Evolutionary conservation across 768 basidiomycete species (phyloP).

Genomic region (Serendipita sp.): DNA sequence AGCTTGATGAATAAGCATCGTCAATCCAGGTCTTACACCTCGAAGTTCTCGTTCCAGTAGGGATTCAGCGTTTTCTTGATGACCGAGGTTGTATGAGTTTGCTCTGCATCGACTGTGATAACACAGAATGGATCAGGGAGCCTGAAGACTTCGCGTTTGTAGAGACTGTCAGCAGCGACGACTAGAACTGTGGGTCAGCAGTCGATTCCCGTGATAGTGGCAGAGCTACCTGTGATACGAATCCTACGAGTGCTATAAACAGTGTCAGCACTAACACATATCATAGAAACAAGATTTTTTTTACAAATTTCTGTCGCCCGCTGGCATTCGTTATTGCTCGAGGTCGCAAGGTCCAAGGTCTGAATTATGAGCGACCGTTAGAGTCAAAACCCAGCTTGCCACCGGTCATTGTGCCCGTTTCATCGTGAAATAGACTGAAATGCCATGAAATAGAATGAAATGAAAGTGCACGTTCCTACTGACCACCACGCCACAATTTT

Average conservation of each 20-base stretch:
- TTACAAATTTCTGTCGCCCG: slow-evolving; percentile 6
- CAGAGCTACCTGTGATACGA: neutral
- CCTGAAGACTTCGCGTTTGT: slow-evolving; percentile 62
- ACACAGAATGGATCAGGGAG: slow-evolving; percentile 84
- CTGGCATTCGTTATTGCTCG: neutral
- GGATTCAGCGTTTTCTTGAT: slow-evolving; percentile 54
- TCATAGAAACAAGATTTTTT: neutral
- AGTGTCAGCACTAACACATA: neutral
- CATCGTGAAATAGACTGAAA: no score
- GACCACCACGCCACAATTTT: no score
- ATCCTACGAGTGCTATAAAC: slow-evolving; percentile 2
- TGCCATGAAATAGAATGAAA: no score
- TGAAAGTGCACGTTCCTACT: no score
- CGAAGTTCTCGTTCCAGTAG: slow-evolving; percentile 75
- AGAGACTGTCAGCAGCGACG: slow-evolving; percentile 57
- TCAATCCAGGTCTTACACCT: slow-evolving; percentile 38
- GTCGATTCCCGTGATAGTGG: neutral
- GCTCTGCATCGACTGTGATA: slow-evolving; percentile 71
- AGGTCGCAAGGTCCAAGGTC: neutral
- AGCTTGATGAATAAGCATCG: neutral
- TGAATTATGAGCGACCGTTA: no score
- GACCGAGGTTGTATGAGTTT: slow-evolving; percentile 62
- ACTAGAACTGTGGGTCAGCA: slow-evolving; percentile 28
- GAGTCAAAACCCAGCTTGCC: no score
- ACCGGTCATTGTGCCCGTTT: no score